Evolutionary conservation across 2,329 filamentous ascomycete species (phyloP), one percentile per base, ranked within the genome.

Genomic region (Didymella segeticola): DNA sequence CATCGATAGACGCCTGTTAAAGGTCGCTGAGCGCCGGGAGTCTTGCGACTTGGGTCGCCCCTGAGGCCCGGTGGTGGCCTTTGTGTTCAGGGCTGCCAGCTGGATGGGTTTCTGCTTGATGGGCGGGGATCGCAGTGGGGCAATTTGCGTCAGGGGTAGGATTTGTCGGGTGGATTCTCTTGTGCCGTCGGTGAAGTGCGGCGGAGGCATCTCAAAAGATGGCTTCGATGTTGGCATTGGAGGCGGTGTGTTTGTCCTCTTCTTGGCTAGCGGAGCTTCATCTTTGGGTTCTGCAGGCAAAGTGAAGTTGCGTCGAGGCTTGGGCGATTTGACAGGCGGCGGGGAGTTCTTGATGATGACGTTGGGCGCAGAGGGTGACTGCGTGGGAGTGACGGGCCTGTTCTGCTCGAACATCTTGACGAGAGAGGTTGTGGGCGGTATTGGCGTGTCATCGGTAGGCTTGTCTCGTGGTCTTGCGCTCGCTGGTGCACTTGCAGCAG

Each of bases 331-430:
- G 8, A 79, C 62, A 12, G 73, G 67, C 26, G 77, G 66, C 9
- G 65, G 61, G 45, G 69, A 61, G 38, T 56, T 56, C 51, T 65
- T 57, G 55, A 68, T 48, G 14, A 63, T 42, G 20, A 61, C 49
- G 11, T 64, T 43, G 14, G 70, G 63, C 14, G 61, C 48, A 8
- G 56, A 34, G 11, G 58, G 26, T 2, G 42, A 52, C 17, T 59
- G 59, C 1, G 53, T 47, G 37, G 69, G 61, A 1, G 64, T 68
- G 1, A 41, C 59, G 8, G 68, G 58, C 26, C 65, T 64, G 36
- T 76, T 80, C 58, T 80, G 78, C 73, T 92, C 89, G 61, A 91
- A 91, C 76, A 90, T 80, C 31, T 83, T 83, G 47, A 91, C 87
- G 17, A 91, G 77, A 4, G 86, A 83, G 3, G 79, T 84, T 0